These are phyloP conservation scores for Coelastrella sp. DNA, from an alignment of 139 green algal genomes.

Conservation along the genomic window DNA sequence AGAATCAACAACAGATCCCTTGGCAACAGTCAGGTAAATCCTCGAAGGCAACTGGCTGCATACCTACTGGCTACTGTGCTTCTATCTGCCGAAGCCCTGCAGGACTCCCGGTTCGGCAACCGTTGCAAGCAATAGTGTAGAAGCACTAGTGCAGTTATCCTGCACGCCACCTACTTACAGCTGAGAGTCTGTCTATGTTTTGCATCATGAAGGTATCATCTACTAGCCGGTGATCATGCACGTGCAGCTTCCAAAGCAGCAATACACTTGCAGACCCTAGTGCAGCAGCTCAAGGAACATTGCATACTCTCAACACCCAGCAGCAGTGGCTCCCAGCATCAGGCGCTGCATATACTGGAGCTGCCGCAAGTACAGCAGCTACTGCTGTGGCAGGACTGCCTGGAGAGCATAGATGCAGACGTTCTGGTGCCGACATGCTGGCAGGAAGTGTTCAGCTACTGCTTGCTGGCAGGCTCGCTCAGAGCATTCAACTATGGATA, in stretches of 20 bases:
- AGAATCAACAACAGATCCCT: background rate
- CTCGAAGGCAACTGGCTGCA: background rate
- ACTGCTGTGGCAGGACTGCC: conserved; percentile 22
- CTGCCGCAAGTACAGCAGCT: conserved; percentile 23
- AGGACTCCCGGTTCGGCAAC: no score
- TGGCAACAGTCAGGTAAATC: background rate
- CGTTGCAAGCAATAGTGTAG: no score
- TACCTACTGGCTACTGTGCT: background rate
- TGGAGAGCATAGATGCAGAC: conserved; percentile 26
- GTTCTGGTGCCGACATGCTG: conserved; percentile 1
- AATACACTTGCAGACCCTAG: background rate
- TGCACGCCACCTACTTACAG: no score
- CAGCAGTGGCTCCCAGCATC: background rate
- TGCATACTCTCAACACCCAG: background rate
- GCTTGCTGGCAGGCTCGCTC: background rate
- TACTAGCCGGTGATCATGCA: conserved; percentile 15
- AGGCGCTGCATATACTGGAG: background rate
- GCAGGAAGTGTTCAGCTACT: conserved; percentile 38
- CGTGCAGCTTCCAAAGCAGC: conserved; percentile 20
- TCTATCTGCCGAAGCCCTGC: no score
- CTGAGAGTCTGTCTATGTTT: no score
- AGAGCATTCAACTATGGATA: conserved; percentile 26
- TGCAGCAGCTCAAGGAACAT: background rate
- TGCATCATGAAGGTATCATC: background rate
- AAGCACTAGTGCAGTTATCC: no score